A percentile compares a stretch with the other conserved stretches of the same genome.
phyloP scores from a whole-genome alignment of 75 land plant species.

The Cupressus sempervirens region DNA sequence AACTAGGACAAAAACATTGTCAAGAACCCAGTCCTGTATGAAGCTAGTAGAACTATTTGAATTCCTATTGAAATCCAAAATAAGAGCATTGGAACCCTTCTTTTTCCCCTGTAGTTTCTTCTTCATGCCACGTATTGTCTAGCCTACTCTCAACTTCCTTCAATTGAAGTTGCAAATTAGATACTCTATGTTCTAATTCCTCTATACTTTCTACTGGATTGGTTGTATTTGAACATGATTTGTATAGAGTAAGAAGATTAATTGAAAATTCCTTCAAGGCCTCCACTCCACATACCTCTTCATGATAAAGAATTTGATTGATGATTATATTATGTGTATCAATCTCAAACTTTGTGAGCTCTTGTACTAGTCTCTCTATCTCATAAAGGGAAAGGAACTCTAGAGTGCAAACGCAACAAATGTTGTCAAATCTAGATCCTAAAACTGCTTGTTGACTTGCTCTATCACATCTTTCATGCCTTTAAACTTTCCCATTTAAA shows the following conservation, averaged over 20 bases:
- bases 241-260: conserved; percentile 55
- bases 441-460: no score
- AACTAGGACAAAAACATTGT: conserved; percentile 81
- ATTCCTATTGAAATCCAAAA: conserved; percentile 81
- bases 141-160: conserved; percentile 52
- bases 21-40: conserved; percentile 79
- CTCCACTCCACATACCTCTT: conserved; percentile 84
- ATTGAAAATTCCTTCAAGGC: conserved; percentile 62
- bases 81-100: conserved; percentile 62
- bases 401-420: no score
- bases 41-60: conserved; percentile 10
- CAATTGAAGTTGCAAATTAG: conserved; percentile 37
- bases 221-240: conserved; percentile 19
- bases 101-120: no score
- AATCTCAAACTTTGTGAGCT: no score
- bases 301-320: no score
- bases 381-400: no score
- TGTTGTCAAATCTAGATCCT: no score
- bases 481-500: no score
- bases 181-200: conserved; percentile 50
- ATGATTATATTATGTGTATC: no score
- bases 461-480: no score
- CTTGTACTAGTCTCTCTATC: no score
- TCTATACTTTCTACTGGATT: conserved; percentile 27
- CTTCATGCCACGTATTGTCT: no score